A percentile compares a stretch with the other conserved stretches of the same genome.
These are phyloP conservation scores for Shiraia sp. DNA, from an alignment of 2,329 filamentous ascomycete genomes.

Conservation along the genomic window DNA sequence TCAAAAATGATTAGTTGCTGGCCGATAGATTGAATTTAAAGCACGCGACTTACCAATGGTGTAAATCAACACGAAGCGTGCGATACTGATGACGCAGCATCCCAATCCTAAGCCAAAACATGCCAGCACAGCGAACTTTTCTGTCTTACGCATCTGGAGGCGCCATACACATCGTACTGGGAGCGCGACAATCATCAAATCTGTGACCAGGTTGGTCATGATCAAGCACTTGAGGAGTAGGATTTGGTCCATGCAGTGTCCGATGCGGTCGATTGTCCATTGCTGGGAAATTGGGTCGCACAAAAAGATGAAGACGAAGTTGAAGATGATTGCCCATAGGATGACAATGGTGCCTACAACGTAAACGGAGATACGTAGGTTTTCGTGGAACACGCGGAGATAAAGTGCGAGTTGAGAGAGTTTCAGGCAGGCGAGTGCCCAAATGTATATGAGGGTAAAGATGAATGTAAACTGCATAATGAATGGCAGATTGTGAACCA, in stretches of 20 bases:
- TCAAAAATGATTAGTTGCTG: constrained; percentile 2
- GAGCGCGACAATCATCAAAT: constrained; percentile 19
- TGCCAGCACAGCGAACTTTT: constrained; percentile 24
- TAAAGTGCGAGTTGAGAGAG: constrained; percentile 25
- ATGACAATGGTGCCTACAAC: constrained; percentile 17
- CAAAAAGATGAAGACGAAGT: constrained; percentile 26
- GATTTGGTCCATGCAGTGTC: constrained; percentile 28
- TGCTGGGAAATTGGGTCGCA: constrained; percentile 29
- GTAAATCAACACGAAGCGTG: constrained; percentile 23
- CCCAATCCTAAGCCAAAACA: constrained; percentile 25
- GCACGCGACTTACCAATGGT: constrained; percentile 13
- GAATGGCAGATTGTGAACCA: constrained; percentile 18
- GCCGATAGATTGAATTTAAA: background rate
- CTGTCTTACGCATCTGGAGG: constrained; percentile 27
- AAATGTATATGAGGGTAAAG: constrained; percentile 26
- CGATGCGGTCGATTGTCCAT: constrained; percentile 22
- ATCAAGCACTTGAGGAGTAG: constrained; percentile 22
- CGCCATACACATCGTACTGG: constrained; percentile 21
- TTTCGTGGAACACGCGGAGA: constrained; percentile 16
- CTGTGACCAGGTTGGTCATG: constrained; percentile 20
- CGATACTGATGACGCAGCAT: constrained; percentile 23
- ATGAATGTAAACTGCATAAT: constrained; percentile 28
- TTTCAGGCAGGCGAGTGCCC: constrained; percentile 22
- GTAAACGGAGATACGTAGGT: constrained; percentile 18
- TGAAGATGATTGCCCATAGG: constrained; percentile 24